Evolutionary conservation across 208 protist genomes (phyloP), one percentile per base, ranked within the genome.

Genomic region (Borovskyia barvae): DNA sequence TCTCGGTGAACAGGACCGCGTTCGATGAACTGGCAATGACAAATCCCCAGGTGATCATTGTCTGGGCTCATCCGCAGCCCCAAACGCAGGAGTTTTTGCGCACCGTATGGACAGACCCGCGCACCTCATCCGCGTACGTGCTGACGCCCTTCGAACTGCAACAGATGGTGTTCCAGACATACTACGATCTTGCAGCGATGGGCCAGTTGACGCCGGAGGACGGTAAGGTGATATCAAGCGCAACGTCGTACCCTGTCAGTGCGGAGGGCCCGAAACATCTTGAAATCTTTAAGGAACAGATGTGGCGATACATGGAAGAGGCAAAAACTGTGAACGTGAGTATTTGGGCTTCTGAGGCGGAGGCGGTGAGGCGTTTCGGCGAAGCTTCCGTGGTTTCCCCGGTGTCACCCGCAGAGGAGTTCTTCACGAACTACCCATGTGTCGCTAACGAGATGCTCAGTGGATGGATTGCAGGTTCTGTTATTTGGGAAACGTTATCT

Each of bases 31-130:
- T 87, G 54, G 80, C 67, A 2, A 57, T 66, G 20, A 42, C 43
- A 15, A 63, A 59, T 37, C 75, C 72, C 26, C 75, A 87, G 64
- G 80, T 58, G 20, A 57, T 80, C 19, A 43, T 87, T 19, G 26
- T 82, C 4, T 75, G 61, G 19, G 75, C 75, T 8, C 28, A 41
- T 4, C 48, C 57, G 0, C 39, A 49, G 4, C 5, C 6, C 3
- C 66, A 75, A 41, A 72, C 63, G 2, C 22, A 36, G 14, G 24
- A 51, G 26, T 87, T 87, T 48, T 30, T 80, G 3, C 35, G 29
- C 15, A 24, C 37, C 39, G 30, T 67, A 22, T 29, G 75, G 12
- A 56, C 45, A 0, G 66, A 79, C 32, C 28, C 52, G 5, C 65
- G 66, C 6, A 79, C 72, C 9, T 25, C 19, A 4, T 40, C 55